These are phyloP conservation scores for Mollisiaceae sp. DNA, from an alignment of 2,329 filamentous ascomycete genomes.

Conservation along the genomic window DNA sequence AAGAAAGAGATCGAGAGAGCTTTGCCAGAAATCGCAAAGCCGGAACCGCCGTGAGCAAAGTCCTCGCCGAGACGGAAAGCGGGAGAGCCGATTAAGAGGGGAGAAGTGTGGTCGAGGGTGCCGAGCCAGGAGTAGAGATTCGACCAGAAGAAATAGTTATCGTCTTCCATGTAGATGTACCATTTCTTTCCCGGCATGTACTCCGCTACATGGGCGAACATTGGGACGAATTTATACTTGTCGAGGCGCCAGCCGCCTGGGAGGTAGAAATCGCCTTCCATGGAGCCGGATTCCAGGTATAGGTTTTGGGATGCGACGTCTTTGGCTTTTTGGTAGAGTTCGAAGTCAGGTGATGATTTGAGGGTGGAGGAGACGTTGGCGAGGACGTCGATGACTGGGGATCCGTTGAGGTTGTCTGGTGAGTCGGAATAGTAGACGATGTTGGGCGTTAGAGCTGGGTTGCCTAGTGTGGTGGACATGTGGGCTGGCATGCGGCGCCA, in stretches of 20 bases:
- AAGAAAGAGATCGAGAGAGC: too few species aligned
- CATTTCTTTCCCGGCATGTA: conserved; percentile 24
- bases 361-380: conserved; percentile 17
- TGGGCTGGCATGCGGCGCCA: conserved; percentile 26
- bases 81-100: conserved; percentile 22
- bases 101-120: background rate
- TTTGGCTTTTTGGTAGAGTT: conserved; percentile 7
- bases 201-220: conserved; percentile 9
- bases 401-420: background rate
- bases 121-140: background rate
- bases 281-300: background rate
- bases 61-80: conserved; percentile 22
- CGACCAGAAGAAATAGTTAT: conserved; percentile 28
- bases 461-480: conserved; percentile 17
- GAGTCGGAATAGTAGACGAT: conserved; percentile 12
- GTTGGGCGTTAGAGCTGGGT: background rate
- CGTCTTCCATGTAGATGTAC: conserved; percentile 36
- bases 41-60: conserved; percentile 32
- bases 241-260: conserved; percentile 19
- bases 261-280: too few species aligned
- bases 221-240: conserved; percentile 22
- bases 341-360: conserved; percentile 14
- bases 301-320: conserved; percentile 13
- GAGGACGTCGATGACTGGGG: conserved; percentile 15
- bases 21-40: conserved; percentile 21